phyloP scores from a whole-genome alignment of 2,329 filamentous ascomycete species.

The Didymella exigua region DNA sequence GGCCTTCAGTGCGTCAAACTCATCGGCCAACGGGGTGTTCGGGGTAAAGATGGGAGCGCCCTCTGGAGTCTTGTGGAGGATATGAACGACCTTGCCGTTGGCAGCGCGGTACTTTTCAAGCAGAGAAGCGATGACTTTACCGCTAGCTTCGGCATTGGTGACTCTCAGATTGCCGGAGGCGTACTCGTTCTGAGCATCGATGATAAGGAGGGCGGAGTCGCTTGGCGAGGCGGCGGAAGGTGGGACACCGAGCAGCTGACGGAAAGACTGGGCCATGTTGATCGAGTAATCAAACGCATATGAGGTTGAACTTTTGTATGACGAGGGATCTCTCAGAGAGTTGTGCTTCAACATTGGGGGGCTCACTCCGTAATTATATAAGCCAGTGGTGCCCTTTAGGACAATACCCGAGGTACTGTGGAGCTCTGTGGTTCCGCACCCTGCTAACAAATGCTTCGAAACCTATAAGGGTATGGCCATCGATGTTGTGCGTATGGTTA shows the following conservation, averaged over 20 bases:
- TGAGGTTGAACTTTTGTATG: not conserved
- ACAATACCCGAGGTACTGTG: not conserved
- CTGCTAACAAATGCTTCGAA: constrained; percentile 8
- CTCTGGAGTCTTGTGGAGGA: constrained; percentile 63
- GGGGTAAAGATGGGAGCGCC: constrained; percentile 70
- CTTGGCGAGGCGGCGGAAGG: constrained; percentile 60
- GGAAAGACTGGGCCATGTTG: constrained; percentile 49
- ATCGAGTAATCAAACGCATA: not conserved
- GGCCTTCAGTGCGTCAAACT: constrained; percentile 64
- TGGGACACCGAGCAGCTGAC: constrained; percentile 58
- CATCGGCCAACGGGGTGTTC: constrained; percentile 60
- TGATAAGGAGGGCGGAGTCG: constrained; percentile 68
- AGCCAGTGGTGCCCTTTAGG: not conserved
- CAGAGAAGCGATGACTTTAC: constrained; percentile 61
- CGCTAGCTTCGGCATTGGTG: constrained; percentile 57
- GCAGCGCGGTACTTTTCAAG: constrained; percentile 63
- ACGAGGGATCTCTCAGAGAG: not conserved
- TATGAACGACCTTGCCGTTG: constrained; percentile 62
- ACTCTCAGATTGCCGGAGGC: constrained; percentile 62
- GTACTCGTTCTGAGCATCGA: constrained; percentile 74
- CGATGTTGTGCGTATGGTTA: not conserved
- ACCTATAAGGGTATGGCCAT: not conserved
- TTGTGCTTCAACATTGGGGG: not conserved
- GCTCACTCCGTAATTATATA: not conserved
- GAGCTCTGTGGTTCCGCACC: not conserved